Evolutionary conservation across 495 filamentous ascomycete species (phyloP), one percentile per base, ranked within the genome.

Genomic region (Aspergillus mulundensis): DNA sequence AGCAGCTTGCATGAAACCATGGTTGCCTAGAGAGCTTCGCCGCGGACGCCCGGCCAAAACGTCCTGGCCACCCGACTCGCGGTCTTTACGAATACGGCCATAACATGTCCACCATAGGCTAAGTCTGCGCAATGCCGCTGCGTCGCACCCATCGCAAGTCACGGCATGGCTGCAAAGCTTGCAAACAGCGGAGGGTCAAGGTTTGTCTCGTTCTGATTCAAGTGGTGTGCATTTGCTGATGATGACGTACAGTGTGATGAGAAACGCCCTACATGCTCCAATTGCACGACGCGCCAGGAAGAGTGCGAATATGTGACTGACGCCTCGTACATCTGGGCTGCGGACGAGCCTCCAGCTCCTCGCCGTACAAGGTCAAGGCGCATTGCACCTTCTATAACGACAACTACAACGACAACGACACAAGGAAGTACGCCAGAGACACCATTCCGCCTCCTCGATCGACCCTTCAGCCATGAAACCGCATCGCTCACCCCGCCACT

Each of bases 101-200:
- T 36, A 10, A 6, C 32, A 28, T 28, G 25, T 28, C 25, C 25
- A 28, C 25, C 25, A 8, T 28, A 3, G 25, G 8, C 25, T 3
- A 4, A 36, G 32, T 36, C 12, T 36, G 32, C 32, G 32, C 32
- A 24, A 64, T 64, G 61, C 51, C 50, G 32, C 49, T 46, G 19
- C 59, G 61, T 20, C 61, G 61, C 21, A 57, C 61, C 14, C 61
- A 62, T 30, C 54, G 46, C 7, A 68, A 68, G 45, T 68, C 65
- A 15, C 53, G 65, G 10, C 65, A 65, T 45, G 65, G 65, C 5
- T 68, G 65, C 40, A 59, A 21, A 20, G 57, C 50, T n/a, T 68
- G 65, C 43, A 68, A 68, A 21, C 53, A 53, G 7, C 60, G 65
- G 25, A 42, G 65, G 46, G 65, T 68, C 4, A 68, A 68, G 60